A percentile compares a stretch with the other conserved stretches of the same genome.
phyloP scores from a whole-genome alignment of 2,329 filamentous ascomycete genomes.

The Monosporascus sp. region DNA sequence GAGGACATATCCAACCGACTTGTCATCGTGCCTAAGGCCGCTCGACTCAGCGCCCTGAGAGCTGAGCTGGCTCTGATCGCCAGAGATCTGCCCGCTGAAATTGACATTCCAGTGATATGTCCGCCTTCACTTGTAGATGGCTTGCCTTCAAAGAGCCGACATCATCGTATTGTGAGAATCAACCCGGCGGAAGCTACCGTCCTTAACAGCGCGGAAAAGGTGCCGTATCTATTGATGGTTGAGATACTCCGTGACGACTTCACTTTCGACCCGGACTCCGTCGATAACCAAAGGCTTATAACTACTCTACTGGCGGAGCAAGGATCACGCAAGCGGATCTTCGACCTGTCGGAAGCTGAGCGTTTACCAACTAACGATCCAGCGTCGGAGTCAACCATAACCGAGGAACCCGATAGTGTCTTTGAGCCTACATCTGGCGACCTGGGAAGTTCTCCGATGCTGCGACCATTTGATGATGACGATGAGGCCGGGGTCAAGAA shows the following conservation, averaged over 20 bases:
- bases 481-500: conserved; percentile 37
- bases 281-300: conserved; percentile 65
- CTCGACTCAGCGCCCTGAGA: conserved; percentile 72
- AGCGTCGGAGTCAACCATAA: conserved; percentile 32
- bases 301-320: conserved; percentile 51
- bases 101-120: conserved; percentile 78
- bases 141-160: conserved; percentile 66
- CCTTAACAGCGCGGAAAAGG: conserved; percentile 79
- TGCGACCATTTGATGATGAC: conserved; percentile 51
- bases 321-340: conserved; percentile 54
- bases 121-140: conserved; percentile 69
- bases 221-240: conserved; percentile 79
- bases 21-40: conserved; percentile 74
- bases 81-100: conserved; percentile 75
- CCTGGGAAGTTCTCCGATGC: conserved; percentile 65
- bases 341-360: conserved; percentile 65
- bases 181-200: conserved; percentile 82
- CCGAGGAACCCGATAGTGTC: conserved; percentile 58
- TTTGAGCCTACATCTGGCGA: conserved; percentile 80
- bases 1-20: conserved; percentile 83
- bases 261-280: conserved; percentile 69
- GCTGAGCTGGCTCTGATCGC: conserved; percentile 77
- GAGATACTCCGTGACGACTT: conserved; percentile 79
- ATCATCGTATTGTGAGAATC: conserved; percentile 76
- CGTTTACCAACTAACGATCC: conserved; percentile 38